Evolutionary conservation across 2,329 filamentous ascomycete species (phyloP), one percentile per base, ranked within the genome.

Genomic region (Curvularia lunata): DNA sequence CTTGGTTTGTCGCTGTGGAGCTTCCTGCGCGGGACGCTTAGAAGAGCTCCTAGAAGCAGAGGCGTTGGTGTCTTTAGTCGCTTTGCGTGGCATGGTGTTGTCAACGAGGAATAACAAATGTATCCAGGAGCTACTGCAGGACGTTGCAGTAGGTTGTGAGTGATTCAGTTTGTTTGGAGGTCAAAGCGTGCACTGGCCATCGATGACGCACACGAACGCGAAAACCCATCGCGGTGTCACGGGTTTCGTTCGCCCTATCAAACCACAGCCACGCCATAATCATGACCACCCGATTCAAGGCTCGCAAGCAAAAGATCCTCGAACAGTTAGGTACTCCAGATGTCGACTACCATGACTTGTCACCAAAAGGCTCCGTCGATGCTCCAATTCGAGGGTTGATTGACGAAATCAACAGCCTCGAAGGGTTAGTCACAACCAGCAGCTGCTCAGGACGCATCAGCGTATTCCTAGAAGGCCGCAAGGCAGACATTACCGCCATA

Each of bases 391-490:
- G 88, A 46, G 83, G 88, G 21, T 81, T 97, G 52, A 92, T 98
- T 59, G 83, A 84, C 49, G 86, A 90, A 65, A 89, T 98, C 74
- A 98, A 98, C 76, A 75, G 69, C 1, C 72, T 89, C 5, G 84
- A 88, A 1, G 92, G 91, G 1, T 85, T 93, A 40, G 92, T 96
- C 32, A 97, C 94, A 1, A 97, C 93, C 2, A 97, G 92, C 78
- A 97, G 92, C 76, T 98, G 94, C 75, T 91, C 92, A 2, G 94
- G 94, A 0, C 83, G 94, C 51, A 85, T 96, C 46, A 93, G 90
- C 63, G 90, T 97, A 4, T 98, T 96, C 71, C 81, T 96, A 0
- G 94, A 97, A 78, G 93, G 93, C 0, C 80, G 80, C 43, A 89
- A 86, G 68, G 79, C 76, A 66, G 58, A 65, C 4, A 46, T 18